phyloP scores from a whole-genome alignment of 2,329 filamentous ascomycete species.

The Cadophora malorum region DNA sequence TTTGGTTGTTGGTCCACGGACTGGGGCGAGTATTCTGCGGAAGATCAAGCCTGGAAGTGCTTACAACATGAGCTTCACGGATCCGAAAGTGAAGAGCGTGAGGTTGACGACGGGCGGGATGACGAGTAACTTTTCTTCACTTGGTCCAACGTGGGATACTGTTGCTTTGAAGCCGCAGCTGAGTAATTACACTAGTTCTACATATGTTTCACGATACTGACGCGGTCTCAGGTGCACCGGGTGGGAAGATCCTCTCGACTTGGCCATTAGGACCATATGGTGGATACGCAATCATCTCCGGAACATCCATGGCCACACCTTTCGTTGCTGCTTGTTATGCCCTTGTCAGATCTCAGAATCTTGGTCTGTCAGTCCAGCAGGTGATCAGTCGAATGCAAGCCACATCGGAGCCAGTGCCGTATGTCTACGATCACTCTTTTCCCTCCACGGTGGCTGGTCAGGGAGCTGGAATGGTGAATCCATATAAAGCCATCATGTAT shows the following conservation, averaged over 20 bases:
- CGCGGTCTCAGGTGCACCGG: constrained; percentile 39
- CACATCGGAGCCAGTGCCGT: constrained; percentile 41
- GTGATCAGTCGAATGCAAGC: constrained; percentile 44
- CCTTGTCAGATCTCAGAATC: constrained; percentile 46
- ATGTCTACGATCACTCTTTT: constrained; percentile 42
- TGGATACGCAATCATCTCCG: constrained; percentile 47
- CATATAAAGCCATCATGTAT: constrained; percentile 43
- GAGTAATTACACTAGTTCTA: not conserved
- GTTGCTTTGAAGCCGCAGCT: constrained; percentile 4
- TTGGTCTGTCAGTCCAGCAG: constrained; percentile 39
- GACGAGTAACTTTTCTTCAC: constrained; percentile 4
- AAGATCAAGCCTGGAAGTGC: not conserved
- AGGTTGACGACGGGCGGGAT: not conserved
- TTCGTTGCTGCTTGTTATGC: constrained; percentile 47
- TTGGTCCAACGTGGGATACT: constrained; percentile 5
- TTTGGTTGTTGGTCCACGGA: not conserved
- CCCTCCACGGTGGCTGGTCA: constrained; percentile 45
- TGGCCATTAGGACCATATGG: constrained; percentile 45
- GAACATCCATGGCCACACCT: constrained; percentile 49
- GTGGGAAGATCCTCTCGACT: constrained; percentile 47
- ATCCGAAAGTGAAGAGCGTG: not conserved
- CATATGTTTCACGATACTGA: not conserved
- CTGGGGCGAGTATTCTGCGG: not conserved
- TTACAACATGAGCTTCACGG: constrained; percentile 3
- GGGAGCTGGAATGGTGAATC: constrained; percentile 47